Conservation (phyloP, 1,284 basidiomycete genomes). For the Thecaphora frezii region DNA sequence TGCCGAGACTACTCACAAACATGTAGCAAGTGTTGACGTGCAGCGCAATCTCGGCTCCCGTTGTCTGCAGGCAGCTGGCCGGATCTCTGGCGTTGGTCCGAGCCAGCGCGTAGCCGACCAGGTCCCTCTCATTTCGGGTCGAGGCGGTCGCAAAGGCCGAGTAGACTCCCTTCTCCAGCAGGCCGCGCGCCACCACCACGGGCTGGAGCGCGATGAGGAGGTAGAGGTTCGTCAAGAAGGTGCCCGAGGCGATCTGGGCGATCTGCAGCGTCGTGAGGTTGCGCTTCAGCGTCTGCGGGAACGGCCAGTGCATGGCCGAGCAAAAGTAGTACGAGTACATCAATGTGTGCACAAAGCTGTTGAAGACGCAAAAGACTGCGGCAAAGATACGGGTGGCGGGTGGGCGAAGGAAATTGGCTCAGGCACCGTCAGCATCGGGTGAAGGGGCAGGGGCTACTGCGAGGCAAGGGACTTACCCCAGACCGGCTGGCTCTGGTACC, state of each 20-base stretch:
- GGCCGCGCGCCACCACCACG: slow-evolving; percentile 11
- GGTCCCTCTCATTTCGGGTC: slow-evolving; percentile 3
- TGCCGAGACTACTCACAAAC: slow-evolving; percentile 26
- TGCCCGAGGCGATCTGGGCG: slow-evolving; percentile 46
- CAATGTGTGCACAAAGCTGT: slow-evolving; percentile 50
- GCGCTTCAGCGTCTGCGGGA: slow-evolving; percentile 45
- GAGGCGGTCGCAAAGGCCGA: slow-evolving; percentile 7
- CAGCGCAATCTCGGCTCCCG: slow-evolving; percentile 41
- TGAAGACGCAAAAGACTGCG: slow-evolving; percentile 51
- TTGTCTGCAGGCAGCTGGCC: slow-evolving; percentile 35
- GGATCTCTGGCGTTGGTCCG: slow-evolving; percentile 19
- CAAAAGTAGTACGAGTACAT: slow-evolving; percentile 53
- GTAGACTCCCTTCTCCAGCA: slow-evolving; percentile 10
- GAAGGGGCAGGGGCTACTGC: background rate
- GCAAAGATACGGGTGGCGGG: too few species aligned
- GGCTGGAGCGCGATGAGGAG: slow-evolving; percentile 34
- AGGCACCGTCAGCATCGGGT: too few species aligned
- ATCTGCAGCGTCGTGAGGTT: slow-evolving; percentile 54
- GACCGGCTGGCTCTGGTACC: slow-evolving; percentile 48
- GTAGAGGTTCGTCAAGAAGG: slow-evolving; percentile 47
- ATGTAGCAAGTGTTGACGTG: slow-evolving; percentile 50
- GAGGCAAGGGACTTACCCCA: slow-evolving; percentile 27
- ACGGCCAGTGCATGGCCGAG: slow-evolving; percentile 44
- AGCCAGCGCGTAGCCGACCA: slow-evolving; percentile 20
- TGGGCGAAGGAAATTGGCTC: too few species aligned